Conservation (phyloP, 371 early-diverging fungal genomes). For the Circinella minor region DNA sequence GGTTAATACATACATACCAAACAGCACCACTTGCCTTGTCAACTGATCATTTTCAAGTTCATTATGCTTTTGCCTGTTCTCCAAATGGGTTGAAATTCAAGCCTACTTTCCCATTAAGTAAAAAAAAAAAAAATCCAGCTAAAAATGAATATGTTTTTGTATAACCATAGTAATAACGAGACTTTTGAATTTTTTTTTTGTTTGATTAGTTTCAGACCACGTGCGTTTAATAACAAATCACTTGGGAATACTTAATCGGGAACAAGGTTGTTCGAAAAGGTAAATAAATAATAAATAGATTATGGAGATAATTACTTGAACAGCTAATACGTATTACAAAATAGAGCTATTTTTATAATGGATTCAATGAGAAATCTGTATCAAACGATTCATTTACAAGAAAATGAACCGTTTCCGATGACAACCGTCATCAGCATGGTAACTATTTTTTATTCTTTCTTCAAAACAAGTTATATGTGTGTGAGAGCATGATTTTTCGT, state of each 20-base stretch:
- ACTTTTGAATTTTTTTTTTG: too few species aligned
- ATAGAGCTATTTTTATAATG: constrained; percentile 8
- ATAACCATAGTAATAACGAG: too few species aligned
- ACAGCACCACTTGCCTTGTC: constrained; percentile 8
- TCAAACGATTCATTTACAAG: neutral
- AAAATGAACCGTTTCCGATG: neutral
- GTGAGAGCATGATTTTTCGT: too few species aligned
- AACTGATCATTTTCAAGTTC: neutral
- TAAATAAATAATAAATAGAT: neutral
- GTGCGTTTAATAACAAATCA: constrained; percentile 4
- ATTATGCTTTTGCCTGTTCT: constrained; percentile 4
- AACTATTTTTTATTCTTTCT: too few species aligned
- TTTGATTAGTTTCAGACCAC: constrained; percentile 9
- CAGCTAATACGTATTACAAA: neutral
- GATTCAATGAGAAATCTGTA: neutral
- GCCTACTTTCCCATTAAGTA: constrained; percentile 1
- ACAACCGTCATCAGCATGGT: neutral
- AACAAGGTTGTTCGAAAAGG: constrained; percentile 9
- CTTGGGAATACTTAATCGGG: constrained; percentile 8
- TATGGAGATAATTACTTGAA: neutral
- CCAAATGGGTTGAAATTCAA: neutral
- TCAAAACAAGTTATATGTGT: too few species aligned
- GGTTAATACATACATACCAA: neutral
- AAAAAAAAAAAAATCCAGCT: neutral
- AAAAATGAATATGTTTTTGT: too few species aligned